phyloP scores from a whole-genome alignment of 2,329 filamentous ascomycete genomes.

The Curvularia eragrostidis region DNA sequence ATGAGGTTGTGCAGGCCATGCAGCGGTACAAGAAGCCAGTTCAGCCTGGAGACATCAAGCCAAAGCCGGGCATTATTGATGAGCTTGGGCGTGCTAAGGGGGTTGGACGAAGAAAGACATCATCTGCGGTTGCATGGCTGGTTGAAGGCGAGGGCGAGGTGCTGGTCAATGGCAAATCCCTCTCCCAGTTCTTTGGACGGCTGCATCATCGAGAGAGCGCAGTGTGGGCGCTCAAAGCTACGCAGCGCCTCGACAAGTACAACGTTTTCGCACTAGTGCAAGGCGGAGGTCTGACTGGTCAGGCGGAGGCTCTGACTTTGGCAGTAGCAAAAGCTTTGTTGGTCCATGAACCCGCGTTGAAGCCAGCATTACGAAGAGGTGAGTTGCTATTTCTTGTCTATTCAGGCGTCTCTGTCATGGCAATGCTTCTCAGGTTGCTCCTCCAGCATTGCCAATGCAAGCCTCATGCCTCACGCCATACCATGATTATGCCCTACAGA shows the following conservation, averaged over 20 bases:
- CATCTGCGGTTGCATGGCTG: conserved; percentile 81
- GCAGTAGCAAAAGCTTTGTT: conserved; percentile 87
- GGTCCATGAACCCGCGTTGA: conserved; percentile 90
- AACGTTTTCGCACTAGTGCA: conserved; percentile 88
- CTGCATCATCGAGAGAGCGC: conserved; percentile 95
- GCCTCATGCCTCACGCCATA: conserved; percentile 7
- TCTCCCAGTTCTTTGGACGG: conserved; percentile 81
- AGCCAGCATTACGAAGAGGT: conserved; percentile 88
- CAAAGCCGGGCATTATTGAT: conserved; percentile 73
- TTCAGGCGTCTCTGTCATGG: conserved; percentile 5
- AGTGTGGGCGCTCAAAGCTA: conserved; percentile 86
- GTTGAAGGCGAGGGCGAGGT: conserved; percentile 94
- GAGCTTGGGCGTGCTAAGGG: conserved; percentile 78
- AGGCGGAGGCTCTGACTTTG: conserved; percentile 92
- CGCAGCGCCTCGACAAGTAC: conserved; percentile 89
- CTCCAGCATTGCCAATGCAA: conserved; percentile 4
- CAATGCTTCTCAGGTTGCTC: conserved; percentile 4
- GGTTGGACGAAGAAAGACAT: conserved; percentile 85
- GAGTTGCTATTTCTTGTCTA: conserved; percentile 52
- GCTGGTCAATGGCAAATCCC: conserved; percentile 85
- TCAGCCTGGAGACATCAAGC: conserved; percentile 70
- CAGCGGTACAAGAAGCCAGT: conserved; percentile 75
- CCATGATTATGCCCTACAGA: conserved; percentile 11
- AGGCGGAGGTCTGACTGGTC: conserved; percentile 91
- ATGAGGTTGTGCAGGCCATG: conserved; percentile 70